phyloP scores from a whole-genome alignment of 257 asterid species.

The Nicotiana knightiana region DNA sequence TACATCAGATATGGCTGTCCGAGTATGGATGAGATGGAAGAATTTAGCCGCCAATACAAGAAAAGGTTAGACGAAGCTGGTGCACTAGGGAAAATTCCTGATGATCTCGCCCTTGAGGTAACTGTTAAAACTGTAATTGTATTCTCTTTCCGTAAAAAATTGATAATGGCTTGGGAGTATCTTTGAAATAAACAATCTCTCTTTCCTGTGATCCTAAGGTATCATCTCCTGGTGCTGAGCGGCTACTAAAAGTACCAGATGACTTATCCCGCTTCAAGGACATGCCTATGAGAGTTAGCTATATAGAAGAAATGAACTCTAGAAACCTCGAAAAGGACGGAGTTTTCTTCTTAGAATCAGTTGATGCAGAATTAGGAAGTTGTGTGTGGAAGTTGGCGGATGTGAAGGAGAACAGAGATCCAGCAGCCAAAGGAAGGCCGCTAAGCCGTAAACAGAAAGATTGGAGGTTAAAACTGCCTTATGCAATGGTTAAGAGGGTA shows the following conservation, averaged over 20 bases:
- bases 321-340: conserved; percentile 39
- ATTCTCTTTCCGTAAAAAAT: neutral
- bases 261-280: conserved; percentile 72
- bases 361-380: conserved; percentile 53
- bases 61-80: conserved; percentile 65
- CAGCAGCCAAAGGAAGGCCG: conserved; percentile 76
- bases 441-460: conserved; percentile 77
- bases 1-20: conserved; percentile 77
- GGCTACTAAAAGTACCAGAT: conserved; percentile 75
- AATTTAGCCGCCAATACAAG: conserved; percentile 65
- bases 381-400: conserved; percentile 87
- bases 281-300: conserved; percentile 69
- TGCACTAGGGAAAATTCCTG: conserved; percentile 69
- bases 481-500: conserved; percentile 37
- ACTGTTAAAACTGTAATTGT: neutral
- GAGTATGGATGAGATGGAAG: conserved; percentile 63
- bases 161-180: neutral
- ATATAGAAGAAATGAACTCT: conserved; percentile 33
- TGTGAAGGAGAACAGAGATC: conserved; percentile 84
- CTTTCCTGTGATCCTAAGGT: conserved; percentile 41
- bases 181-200: neutral
- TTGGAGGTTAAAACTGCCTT: conserved; percentile 49
- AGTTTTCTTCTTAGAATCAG: conserved; percentile 52
- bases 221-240: conserved; percentile 85
- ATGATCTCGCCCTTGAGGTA: conserved; percentile 88